These are phyloP conservation scores for Fusarium tupiense DNA, from an alignment of 2,329 filamentous ascomycete species.

Conservation along the genomic window DNA sequence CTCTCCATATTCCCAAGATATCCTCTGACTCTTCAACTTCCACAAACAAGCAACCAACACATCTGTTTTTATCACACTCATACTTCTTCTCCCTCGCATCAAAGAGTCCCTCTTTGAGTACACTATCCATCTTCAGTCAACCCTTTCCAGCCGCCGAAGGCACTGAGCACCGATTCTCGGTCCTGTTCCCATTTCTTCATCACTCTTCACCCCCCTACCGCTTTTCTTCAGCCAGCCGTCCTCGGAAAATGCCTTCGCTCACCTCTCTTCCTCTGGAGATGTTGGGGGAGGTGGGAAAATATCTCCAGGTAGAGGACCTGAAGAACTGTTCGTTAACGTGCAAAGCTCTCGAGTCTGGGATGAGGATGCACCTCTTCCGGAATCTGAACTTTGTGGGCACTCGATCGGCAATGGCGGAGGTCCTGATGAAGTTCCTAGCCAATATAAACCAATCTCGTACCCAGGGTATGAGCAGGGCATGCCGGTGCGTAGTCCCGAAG, in stretches of 20 bases:
- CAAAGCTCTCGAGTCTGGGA: fast-evolving
- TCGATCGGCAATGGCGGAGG: fast-evolving
- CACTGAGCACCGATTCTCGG: neutral
- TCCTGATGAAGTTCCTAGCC: fast-evolving
- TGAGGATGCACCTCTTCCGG: fast-evolving
- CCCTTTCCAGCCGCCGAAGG: neutral
- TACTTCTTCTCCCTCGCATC: too few relatives aligned
- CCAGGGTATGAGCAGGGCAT: neutral
- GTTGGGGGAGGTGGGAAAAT: neutral
- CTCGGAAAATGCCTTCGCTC: neutral
- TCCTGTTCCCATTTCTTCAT: neutral
- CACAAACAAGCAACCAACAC: too few relatives aligned
- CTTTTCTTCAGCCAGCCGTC: fast-evolving
- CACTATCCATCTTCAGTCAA: too few relatives aligned
- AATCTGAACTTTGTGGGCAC: fast-evolving
- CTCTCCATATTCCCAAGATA: neutral
- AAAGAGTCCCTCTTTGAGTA: neutral
- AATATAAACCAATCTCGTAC: neutral
- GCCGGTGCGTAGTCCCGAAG: neutral
- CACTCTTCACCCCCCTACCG: neutral
- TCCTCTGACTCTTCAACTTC: too few relatives aligned
- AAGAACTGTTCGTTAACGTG: fast-evolving
- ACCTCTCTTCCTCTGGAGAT: neutral
- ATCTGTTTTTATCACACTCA: too few relatives aligned
- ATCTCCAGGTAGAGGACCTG: neutral